A percentile compares a stretch with the other conserved stretches of the same genome.
These are phyloP conservation scores for Diaporthe sp. DNA, from an alignment of 2,329 filamentous ascomycete species.

Conservation along the genomic window DNA sequence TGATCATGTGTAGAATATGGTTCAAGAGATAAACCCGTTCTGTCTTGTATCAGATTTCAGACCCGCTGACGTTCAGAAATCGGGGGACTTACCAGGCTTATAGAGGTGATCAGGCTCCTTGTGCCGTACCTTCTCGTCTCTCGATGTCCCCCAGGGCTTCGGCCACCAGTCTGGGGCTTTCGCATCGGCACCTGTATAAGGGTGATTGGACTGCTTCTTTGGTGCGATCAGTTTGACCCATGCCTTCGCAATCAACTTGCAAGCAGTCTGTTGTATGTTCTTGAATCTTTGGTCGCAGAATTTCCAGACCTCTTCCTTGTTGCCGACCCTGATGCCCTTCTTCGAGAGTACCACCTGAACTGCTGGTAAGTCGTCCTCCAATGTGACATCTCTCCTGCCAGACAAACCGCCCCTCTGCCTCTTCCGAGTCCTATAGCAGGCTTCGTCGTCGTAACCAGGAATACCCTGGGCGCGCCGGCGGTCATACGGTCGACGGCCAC, in stretches of 20 bases:
- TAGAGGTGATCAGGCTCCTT: conserved; percentile 80
- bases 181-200: conserved; percentile 74
- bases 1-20: conserved; percentile 69
- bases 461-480: conserved; percentile 40
- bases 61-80: background rate
- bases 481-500: conserved; percentile 41
- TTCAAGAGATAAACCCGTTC: conserved; percentile 69
- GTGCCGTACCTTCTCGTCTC: conserved; percentile 69
- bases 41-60: conserved; percentile 43
- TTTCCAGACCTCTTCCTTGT: conserved; percentile 63
- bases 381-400: conserved; percentile 49
- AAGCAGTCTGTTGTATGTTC: conserved; percentile 75
- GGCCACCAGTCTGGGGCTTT: conserved; percentile 77
- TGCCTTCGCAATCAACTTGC: conserved; percentile 78
- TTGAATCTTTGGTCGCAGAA: conserved; percentile 73
- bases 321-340: conserved; percentile 62
- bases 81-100: conserved; percentile 50
- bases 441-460: conserved; percentile 43
- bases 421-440: conserved; percentile 48
- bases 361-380: conserved; percentile 52
- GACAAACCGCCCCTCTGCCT: conserved; percentile 43
- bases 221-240: conserved; percentile 82
- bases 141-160: conserved; percentile 60
- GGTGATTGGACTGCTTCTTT: conserved; percentile 80
- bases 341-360: conserved; percentile 49